Percentiles rank a stretch among this genome's conserved stretches.
Evolutionary conservation across 2,329 filamentous ascomycete species (phyloP).

Genomic region (Clarireedia sp.): DNA sequence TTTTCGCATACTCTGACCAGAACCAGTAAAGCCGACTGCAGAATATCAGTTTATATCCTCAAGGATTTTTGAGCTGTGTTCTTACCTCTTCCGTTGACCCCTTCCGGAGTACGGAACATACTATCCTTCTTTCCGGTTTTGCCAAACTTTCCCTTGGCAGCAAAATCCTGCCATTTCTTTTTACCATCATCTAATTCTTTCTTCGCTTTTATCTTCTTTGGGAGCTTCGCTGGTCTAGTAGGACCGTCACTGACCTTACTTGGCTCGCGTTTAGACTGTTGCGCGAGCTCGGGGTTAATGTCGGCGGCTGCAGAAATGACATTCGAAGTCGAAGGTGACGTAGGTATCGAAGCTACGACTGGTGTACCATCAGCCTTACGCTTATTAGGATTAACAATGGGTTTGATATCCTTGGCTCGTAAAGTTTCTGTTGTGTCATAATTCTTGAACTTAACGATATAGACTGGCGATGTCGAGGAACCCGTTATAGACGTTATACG

Average conservation of each 20-base stretch:
- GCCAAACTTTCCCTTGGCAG: slow-evolving; percentile 63
- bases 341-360: slow-evolving; percentile 36
- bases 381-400: slow-evolving; percentile 65
- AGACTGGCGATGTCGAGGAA: slow-evolving; percentile 82
- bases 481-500: slow-evolving; percentile 91
- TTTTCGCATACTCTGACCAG: slow-evolving; percentile 92
- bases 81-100: slow-evolving; percentile 75
- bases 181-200: slow-evolving; percentile 88
- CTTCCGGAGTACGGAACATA: slow-evolving; percentile 92
- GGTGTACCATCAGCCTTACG: slow-evolving; percentile 77
- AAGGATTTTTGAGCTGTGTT: slow-evolving; percentile 19
- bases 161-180: slow-evolving; percentile 92
- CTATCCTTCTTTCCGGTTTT: slow-evolving; percentile 75
- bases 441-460: slow-evolving; percentile 89
- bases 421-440: slow-evolving; percentile 81
- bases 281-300: slow-evolving; percentile 57
- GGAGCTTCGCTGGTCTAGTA: slow-evolving; percentile 55
- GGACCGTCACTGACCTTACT: slow-evolving; percentile 54
- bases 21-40: slow-evolving; percentile 89
- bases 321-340: slow-evolving; percentile 33
- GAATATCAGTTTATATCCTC: slow-evolving; percentile 25
- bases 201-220: slow-evolving; percentile 84
- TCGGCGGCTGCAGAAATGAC: slow-evolving; percentile 36
- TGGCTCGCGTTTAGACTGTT: slow-evolving; percentile 54
- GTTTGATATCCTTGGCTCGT: slow-evolving; percentile 74